Conservation (phyloP, 2,329 filamentous ascomycete genomes). For the Colletotrichum eremochloae region DNA sequence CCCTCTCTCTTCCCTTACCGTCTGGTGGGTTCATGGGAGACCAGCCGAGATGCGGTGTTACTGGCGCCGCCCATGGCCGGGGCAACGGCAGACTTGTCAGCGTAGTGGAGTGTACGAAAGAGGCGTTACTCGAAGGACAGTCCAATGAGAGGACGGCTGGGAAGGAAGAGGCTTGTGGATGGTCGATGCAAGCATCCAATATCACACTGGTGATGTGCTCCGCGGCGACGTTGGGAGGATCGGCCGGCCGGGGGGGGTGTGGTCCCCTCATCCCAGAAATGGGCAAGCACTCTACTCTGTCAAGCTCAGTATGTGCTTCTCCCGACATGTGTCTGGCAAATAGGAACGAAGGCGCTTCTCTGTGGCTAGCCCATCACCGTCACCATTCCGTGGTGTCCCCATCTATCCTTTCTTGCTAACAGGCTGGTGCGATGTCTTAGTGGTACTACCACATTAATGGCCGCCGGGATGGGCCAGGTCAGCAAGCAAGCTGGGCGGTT, state of each 20-base stretch:
- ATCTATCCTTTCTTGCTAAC: conserved; percentile 29
- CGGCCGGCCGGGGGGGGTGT: conserved; percentile 23
- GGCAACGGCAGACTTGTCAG: conserved; percentile 30
- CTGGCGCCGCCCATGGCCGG: conserved; percentile 37
- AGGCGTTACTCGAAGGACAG: conserved; percentile 35
- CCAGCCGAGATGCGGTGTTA: conserved; percentile 39
- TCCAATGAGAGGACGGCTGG: conserved; percentile 38
- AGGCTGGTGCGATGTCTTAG: conserved; percentile 29
- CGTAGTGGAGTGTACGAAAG: conserved; percentile 32
- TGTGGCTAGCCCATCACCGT: conserved; percentile 14
- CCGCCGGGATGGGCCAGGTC: conserved; percentile 37
- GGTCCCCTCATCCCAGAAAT: conserved; percentile 30
- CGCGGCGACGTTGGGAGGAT: conserved; percentile 32
- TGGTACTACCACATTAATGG: conserved; percentile 35
- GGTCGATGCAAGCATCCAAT: conserved; percentile 41
- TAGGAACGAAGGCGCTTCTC: conserved; percentile 24
- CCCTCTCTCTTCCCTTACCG: neutral
- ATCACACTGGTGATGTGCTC: conserved; percentile 42
- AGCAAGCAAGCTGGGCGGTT: conserved; percentile 42
- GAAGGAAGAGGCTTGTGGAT: conserved; percentile 37
- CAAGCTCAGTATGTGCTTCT: conserved; percentile 13
- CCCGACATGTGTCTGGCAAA: conserved; percentile 33
- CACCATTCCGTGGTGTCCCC: conserved; percentile 19
- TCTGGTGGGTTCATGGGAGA: conserved; percentile 28
- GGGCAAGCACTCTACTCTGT: neutral